A percentile compares a stretch with the other conserved stretches of the same genome.
Conservation (phyloP, 2,329 filamentous ascomycete genomes). For the Cytospora schulzeri region DNA sequence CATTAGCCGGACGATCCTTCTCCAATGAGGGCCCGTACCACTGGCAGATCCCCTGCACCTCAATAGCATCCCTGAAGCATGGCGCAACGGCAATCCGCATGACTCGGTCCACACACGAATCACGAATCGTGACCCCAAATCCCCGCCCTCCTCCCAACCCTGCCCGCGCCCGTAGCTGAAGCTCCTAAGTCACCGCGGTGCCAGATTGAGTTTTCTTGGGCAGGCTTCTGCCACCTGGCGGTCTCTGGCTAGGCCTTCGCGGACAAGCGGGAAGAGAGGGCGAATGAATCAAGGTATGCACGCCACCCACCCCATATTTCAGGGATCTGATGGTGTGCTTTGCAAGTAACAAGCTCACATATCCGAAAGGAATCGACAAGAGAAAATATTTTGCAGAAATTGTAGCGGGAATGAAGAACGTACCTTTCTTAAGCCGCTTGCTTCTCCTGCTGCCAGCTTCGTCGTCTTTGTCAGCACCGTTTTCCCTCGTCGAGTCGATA, state of each 20-base stretch:
- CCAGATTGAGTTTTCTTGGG: slow-evolving; percentile 9
- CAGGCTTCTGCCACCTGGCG: slow-evolving; percentile 3
- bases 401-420: slow-evolving; percentile 33
- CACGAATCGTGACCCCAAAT: not conserved
- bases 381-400: not conserved
- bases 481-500: slow-evolving; percentile 50
- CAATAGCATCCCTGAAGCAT: slow-evolving; percentile 12
- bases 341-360: slow-evolving; percentile 8
- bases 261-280: slow-evolving; percentile 5
- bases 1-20: slow-evolving; percentile 38
- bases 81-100: slow-evolving; percentile 24
- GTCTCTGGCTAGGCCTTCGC: slow-evolving; percentile 6
- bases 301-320: slow-evolving; percentile 8
- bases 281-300: slow-evolving; percentile 7
- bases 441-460: slow-evolving; percentile 77
- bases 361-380: not conserved
- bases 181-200: not conserved
- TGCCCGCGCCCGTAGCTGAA: not conserved
- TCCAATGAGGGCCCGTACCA: slow-evolving; percentile 31
- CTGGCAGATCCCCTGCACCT: slow-evolving; percentile 25
- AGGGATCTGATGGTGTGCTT: not conserved
- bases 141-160: not conserved
- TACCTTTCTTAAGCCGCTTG: slow-evolving; percentile 89
- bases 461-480: slow-evolving; percentile 56
- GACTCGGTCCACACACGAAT: slow-evolving; percentile 23